Evolutionary conservation across 2,329 filamentous ascomycete genomes (phyloP), one percentile per base, ranked within the genome.

Genomic region (Colletotrichum australisinense): DNA sequence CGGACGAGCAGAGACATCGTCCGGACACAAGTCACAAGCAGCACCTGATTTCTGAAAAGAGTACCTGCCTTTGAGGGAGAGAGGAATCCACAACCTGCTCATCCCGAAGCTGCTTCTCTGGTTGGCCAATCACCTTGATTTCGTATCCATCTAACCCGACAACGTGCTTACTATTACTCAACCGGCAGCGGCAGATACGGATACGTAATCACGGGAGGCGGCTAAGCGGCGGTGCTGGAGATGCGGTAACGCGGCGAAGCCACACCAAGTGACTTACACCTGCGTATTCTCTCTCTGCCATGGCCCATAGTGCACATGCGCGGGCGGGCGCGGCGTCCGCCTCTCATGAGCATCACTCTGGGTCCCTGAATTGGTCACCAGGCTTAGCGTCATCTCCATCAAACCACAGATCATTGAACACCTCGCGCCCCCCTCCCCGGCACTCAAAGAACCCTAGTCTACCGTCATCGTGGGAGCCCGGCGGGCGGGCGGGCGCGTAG

Each of bases 391-490:
- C 55, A 24, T 35, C 38, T 35, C 56, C 32, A 60, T 26, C 38
- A 38, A 58, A 58, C 30, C 63, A 32, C 26, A 62, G 38, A 38
- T 22, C 24, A 11, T 26, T 9, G 42, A 35, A 67, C 30, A 30
- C 30, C 30, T 30, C 30, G 4, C 12, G 14, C 14, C 35, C 35
- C 35, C 5, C 5, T 4, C 63, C 68, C 63, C 63, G 56, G 68
- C 67, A 62, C 32, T 35, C 56, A 52, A 52, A 52, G 26, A 57
- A 58, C 57, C n/a, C 49, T 63, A 58, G 52, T 58, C 69, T 72
- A 64, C 64, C 49, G 64, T 52, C 64, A 58, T 24, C 42, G 57
- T 58, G 22, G 22, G 35, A 46, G 57, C 42, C 57, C 67, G 59
- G 42, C 67, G 62, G 60, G 62, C 62, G 68, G 38, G 38, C 38